A percentile compares a stretch with the other conserved stretches of the same genome.
Evolutionary conservation across 2,329 filamentous ascomycete species (phyloP).

Genomic region (Raffaelea arxii): DNA sequence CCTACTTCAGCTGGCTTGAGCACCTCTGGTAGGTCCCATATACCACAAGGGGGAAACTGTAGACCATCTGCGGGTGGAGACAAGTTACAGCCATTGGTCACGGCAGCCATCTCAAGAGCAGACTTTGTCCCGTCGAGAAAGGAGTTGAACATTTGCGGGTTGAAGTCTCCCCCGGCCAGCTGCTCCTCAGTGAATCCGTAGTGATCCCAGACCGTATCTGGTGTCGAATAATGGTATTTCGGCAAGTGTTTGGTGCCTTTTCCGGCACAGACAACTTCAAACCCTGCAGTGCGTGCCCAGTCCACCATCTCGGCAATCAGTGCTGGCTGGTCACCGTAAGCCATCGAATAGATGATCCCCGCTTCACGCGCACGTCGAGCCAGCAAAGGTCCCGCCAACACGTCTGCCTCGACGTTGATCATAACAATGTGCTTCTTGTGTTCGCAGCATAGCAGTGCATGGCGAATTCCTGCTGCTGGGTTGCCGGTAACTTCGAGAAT

Average conservation of each 20-base stretch:
- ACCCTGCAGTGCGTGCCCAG: slow-evolving; percentile 32
- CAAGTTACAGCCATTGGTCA: slow-evolving; percentile 33
- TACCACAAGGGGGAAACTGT: slow-evolving; percentile 32
- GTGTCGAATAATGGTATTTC: slow-evolving; percentile 33
- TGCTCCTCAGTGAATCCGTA: slow-evolving; percentile 36
- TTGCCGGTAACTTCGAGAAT: slow-evolving; percentile 34
- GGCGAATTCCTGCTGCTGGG: slow-evolving; percentile 30
- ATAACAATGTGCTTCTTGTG: slow-evolving; percentile 39
- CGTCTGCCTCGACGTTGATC: slow-evolving; percentile 36
- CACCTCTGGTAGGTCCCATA: slow-evolving; percentile 29
- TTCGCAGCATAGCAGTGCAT: slow-evolving; percentile 33
- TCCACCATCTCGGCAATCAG: slow-evolving; percentile 32
- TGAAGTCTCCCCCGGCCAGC: slow-evolving; percentile 30
- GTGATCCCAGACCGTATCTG: slow-evolving; percentile 35
- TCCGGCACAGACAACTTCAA: slow-evolving; percentile 32
- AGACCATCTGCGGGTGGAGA: slow-evolving; percentile 28
- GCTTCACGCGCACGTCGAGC: slow-evolving; percentile 30
- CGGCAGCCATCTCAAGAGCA: slow-evolving; percentile 36
- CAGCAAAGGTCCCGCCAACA: slow-evolving; percentile 30
- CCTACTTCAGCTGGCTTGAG: slow-evolving; percentile 30
- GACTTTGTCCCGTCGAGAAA: slow-evolving; percentile 39
- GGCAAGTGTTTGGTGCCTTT: slow-evolving; percentile 37
- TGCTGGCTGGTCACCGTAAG: slow-evolving; percentile 34
- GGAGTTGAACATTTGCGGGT: slow-evolving; percentile 38
- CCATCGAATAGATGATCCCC: slow-evolving; percentile 37